Evolutionary conservation across 2,329 filamentous ascomycete species (phyloP).

Genomic region (Neofusicoccum parvum): DNA sequence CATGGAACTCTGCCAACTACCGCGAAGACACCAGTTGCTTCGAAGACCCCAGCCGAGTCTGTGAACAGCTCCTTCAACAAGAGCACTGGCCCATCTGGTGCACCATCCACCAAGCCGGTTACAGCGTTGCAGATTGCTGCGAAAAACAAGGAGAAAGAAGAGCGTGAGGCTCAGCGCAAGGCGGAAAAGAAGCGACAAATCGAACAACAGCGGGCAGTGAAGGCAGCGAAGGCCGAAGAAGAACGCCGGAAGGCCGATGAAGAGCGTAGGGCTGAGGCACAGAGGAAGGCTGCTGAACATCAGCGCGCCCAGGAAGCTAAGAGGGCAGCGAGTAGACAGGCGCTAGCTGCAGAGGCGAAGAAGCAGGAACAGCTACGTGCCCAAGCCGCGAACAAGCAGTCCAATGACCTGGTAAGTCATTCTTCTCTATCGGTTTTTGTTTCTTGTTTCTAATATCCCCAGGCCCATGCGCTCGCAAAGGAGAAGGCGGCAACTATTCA

Average conservation of each 20-base stretch:
- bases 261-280: constrained; percentile 39
- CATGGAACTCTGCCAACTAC: constrained; percentile 8
- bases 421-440: neutral
- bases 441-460: neutral
- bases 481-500: constrained; percentile 30
- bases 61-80: constrained; percentile 21
- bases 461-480: constrained; percentile 28
- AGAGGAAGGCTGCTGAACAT: constrained; percentile 42
- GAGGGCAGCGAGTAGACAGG: constrained; percentile 39
- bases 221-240: constrained; percentile 63
- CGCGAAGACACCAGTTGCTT: neutral
- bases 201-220: constrained; percentile 74
- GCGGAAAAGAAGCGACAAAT: constrained; percentile 79
- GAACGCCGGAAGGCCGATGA: constrained; percentile 23
- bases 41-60: constrained; percentile 24
- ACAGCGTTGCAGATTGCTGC: constrained; percentile 69
- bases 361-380: constrained; percentile 22
- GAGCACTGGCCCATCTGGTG: neutral
- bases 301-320: constrained; percentile 39
- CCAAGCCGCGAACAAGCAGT: constrained; percentile 22
- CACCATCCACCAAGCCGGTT: constrained; percentile 6
- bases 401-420: constrained; percentile 28
- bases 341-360: constrained; percentile 31
- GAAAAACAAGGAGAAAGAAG: constrained; percentile 82
- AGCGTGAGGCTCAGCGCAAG: constrained; percentile 77